These are phyloP conservation scores for Onygenales sp. DNA, from an alignment of 2,329 filamentous ascomycete species.

Conservation along the genomic window DNA sequence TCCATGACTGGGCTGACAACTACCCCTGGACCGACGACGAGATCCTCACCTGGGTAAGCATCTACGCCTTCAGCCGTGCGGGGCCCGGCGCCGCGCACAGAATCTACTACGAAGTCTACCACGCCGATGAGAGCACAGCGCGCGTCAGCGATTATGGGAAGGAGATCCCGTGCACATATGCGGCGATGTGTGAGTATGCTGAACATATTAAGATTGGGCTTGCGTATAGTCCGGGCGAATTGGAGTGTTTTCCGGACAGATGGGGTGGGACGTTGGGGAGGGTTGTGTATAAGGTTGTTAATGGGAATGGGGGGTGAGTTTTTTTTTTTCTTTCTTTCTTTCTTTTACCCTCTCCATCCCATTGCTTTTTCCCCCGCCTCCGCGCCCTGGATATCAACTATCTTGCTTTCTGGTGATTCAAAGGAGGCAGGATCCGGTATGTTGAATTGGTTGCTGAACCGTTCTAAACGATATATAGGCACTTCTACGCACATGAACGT, in stretches of 20 bases:
- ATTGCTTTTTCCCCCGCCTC: background rate
- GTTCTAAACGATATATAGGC: conserved; percentile 11
- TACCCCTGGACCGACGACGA: conserved; percentile 71
- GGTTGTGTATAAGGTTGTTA: conserved; percentile 40
- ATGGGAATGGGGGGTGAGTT: conserved; percentile 33
- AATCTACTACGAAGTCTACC: conserved; percentile 62
- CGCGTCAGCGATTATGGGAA: background rate
- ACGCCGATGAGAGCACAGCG: conserved; percentile 21
- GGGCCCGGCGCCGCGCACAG: conserved; percentile 57
- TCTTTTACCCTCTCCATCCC: background rate
- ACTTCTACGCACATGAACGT: conserved; percentile 45
- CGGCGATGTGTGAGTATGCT: conserved; percentile 32
- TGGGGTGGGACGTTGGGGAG: conserved; percentile 44
- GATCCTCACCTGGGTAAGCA: conserved; percentile 62
- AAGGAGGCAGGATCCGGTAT: background rate
- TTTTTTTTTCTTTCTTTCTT: background rate
- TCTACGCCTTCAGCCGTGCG: conserved; percentile 62
- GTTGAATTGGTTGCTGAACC: too few relatives aligned
- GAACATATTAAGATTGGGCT: conserved; percentile 43
- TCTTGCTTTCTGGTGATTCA: background rate
- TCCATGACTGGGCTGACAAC: conserved; percentile 64
- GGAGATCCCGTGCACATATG: background rate
- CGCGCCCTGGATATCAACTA: background rate
- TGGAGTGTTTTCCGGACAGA: conserved; percentile 39
- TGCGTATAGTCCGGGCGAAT: conserved; percentile 42